Evolutionary conservation across 257 asterid genomes (phyloP).

Genomic region (Solanum bulbocastanum): DNA sequence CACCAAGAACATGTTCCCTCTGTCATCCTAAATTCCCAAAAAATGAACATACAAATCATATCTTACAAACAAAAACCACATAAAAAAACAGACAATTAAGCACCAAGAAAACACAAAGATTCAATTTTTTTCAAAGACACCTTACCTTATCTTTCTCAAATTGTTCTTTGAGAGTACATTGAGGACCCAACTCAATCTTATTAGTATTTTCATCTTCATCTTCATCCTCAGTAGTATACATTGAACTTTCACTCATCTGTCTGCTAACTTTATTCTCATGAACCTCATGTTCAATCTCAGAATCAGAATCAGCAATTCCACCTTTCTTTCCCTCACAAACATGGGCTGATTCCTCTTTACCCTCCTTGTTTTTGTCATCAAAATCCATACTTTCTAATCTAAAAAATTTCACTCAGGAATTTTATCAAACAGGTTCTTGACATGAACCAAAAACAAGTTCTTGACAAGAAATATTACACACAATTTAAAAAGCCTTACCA

Average conservation of each 20-base stretch:
- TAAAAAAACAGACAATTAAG: not conserved
- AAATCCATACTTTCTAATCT: slow-evolving; percentile 51
- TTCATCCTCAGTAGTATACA: slow-evolving; percentile 67
- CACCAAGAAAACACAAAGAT: not conserved
- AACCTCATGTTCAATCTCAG: not conserved
- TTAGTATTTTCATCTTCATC: slow-evolving; percentile 66
- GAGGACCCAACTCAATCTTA: slow-evolving; percentile 82
- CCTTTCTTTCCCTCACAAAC: slow-evolving; percentile 16
- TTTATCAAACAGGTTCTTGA: slow-evolving; percentile 30
- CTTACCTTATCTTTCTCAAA: slow-evolving; percentile 83
- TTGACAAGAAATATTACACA: not conserved
- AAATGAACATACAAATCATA: not conserved
- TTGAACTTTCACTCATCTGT: slow-evolving; percentile 66
- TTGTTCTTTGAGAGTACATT: slow-evolving; percentile 78
- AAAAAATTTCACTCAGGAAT: slow-evolving; percentile 51
- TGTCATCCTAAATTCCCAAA: slow-evolving; percentile 54
- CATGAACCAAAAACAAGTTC: slow-evolving; percentile 30
- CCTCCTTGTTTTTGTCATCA: slow-evolving; percentile 41
- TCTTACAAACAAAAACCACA: not conserved
- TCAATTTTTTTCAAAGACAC: not conserved
- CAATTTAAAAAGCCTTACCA: not conserved
- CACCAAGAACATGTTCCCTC: slow-evolving; percentile 88
- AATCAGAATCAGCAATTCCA: slow-evolving; percentile 1
- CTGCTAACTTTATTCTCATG: slow-evolving; percentile 26
- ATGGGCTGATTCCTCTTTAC: slow-evolving; percentile 18